These are phyloP conservation scores for Chlorella vulgaris DNA, from an alignment of 139 green algal genomes.

Conservation along the genomic window DNA sequence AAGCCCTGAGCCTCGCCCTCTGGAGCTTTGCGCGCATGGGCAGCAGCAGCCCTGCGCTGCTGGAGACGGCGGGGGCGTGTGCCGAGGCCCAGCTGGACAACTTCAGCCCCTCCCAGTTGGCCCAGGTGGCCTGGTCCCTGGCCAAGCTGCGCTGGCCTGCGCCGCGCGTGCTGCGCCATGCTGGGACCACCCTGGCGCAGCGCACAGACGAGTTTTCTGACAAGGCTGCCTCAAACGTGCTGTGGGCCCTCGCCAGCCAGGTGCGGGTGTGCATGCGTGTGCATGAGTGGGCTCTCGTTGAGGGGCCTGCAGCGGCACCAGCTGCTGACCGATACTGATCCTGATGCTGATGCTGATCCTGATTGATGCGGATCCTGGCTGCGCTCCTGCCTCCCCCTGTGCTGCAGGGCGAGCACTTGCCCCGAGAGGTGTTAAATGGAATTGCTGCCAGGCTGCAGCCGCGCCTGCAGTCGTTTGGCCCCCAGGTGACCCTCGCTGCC, in stretches of 20 bases:
- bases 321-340: not conserved
- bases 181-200: conserved; percentile 4
- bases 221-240: conserved; percentile 40
- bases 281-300: not conserved
- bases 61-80: conserved; percentile 29
- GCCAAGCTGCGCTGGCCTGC: conserved; percentile 38
- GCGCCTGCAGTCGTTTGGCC: conserved; percentile 13
- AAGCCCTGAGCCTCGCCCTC: conserved; percentile 34
- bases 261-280: not conserved
- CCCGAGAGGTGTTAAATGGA: not conserved
- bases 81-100: conserved; percentile 9
- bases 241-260: conserved; percentile 43
- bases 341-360: not conserved
- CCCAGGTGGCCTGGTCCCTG: conserved; percentile 41
- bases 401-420: not conserved
- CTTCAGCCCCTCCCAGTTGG: conserved; percentile 23
- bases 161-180: conserved; percentile 18
- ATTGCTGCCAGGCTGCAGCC: conserved; percentile 20
- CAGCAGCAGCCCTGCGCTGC: conserved; percentile 21
- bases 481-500: too few relatives aligned
- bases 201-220: conserved; percentile 13
- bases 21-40: conserved; percentile 44
- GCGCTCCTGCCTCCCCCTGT: not conserved
- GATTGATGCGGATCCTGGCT: not conserved
- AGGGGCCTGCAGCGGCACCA: too few relatives aligned